Evolutionary conservation across 176 grass and related monocot genomes (phyloP), one percentile per base, ranked within the genome.

Genomic region (Oryza longistaminata): DNA sequence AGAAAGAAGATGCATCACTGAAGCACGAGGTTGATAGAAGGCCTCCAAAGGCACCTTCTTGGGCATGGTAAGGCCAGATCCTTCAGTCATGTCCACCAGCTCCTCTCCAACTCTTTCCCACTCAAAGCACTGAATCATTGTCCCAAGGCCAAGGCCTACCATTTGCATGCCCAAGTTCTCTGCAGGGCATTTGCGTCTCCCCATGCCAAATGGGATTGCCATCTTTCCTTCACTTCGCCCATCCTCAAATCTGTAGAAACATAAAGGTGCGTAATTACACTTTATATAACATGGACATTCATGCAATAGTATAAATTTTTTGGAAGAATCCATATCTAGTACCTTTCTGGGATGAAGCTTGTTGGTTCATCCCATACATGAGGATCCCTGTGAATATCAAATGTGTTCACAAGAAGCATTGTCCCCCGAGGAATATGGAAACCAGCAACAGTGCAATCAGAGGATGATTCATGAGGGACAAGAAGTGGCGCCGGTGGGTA

Each of bases 121-220:
- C 0, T 89, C 68, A n/a, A 89, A 89, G 67, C 87, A 89, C 58
- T 89, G 87, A 52, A 89, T 89, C 82, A 89, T 68, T 0, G 87
- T 89, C 3, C 87, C 87, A 25, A 89, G 81, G 27, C 75, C 82
- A 10, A 89, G 83, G 13, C 82, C 75, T 2, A 85, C 81, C 87
- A 81, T 89, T 69, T 72, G 48, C 75, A 85, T 89, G 6, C 82
- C 87, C 43, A 89, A 10, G 16, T 85, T 73, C 75, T 80, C 81
- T 4, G 39, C 82, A 0, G 76, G 87, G 45, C 87, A 89, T 1
- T 27, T 29, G 6, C 82, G 71, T 31, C 82, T 71, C 7, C 82
- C 87, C 87, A 89, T 81, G 4, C 87, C 87, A 70, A 89, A 89
- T 5, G 82, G 87, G 52, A 81, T 85, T 43, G 80, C 15, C 74